These are phyloP conservation scores for Tricholoma terreum DNA, from an alignment of 768 basidiomycete genomes.

Conservation along the genomic window DNA sequence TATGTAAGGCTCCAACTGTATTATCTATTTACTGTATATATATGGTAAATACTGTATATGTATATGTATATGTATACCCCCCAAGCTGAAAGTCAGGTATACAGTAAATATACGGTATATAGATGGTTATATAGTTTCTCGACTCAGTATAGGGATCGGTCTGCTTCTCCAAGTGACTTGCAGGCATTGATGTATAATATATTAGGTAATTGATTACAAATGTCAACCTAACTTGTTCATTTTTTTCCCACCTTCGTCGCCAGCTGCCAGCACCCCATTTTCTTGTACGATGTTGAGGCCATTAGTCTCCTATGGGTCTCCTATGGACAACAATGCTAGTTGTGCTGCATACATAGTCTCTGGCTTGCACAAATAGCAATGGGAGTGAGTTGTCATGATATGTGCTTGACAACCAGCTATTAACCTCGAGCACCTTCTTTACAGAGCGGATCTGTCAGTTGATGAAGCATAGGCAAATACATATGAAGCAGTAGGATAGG, in stretches of 20 bases:
- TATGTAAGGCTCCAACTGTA: too few relatives aligned
- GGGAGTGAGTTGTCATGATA: background rate
- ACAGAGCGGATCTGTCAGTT: background rate
- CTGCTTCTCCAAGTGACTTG: background rate
- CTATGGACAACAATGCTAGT: background rate
- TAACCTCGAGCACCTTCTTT: background rate
- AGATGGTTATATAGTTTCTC: too few relatives aligned
- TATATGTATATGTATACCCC: too few relatives aligned
- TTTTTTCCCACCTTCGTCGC: background rate
- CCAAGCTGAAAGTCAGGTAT: too few relatives aligned
- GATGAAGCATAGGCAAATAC: background rate
- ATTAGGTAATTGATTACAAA: background rate
- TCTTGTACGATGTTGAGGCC: too few relatives aligned
- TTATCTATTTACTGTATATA: too few relatives aligned
- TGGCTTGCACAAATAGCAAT: background rate
- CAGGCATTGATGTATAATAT: background rate
- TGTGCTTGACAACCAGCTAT: background rate
- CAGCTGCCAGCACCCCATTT: background rate
- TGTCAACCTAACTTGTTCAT: too few relatives aligned
- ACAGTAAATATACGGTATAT: too few relatives aligned
- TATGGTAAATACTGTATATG: too few relatives aligned
- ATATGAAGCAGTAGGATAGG: background rate
- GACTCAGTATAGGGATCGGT: too few relatives aligned
- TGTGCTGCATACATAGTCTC: background rate
- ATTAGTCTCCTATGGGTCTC: too few relatives aligned